phyloP scores from a whole-genome alignment of 164 flowering plant species.

The Vitis rotundifolia region DNA sequence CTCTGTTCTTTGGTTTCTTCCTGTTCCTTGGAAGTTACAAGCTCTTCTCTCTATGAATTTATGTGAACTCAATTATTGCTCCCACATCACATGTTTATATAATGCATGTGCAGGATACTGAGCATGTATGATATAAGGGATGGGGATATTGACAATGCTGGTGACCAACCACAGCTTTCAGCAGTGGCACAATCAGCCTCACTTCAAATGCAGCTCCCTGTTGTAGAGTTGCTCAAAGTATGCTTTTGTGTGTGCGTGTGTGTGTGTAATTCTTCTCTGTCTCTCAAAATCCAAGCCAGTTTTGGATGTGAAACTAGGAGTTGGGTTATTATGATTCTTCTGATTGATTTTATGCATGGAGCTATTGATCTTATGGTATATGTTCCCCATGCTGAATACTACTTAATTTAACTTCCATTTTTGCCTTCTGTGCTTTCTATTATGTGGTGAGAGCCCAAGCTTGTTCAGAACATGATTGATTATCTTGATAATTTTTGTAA shows the following conservation, averaged over 20 bases:
- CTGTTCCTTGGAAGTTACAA: not conserved
- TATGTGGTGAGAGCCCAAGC: not conserved
- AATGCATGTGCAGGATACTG: constrained; percentile 62
- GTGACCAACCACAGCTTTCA: constrained; percentile 50
- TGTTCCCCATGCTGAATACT: not conserved
- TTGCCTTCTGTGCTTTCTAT: not conserved
- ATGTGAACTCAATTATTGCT: not conserved
- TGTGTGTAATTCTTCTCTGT: not conserved
- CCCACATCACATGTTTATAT: not conserved
- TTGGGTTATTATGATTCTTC: not conserved
- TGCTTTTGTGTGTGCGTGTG: constrained; percentile 10
- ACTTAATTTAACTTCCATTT: not conserved
- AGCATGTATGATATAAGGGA: constrained; percentile 78
- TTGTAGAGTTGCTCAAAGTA: constrained; percentile 86
- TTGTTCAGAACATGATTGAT: not conserved
- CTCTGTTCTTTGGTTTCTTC: not conserved
- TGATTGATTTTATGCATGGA: not conserved
- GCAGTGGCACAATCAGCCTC: constrained; percentile 43
- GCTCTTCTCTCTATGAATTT: not conserved
- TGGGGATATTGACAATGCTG: constrained; percentile 68
- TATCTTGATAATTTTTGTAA: not conserved
- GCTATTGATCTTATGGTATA: not conserved
- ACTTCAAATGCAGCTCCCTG: constrained; percentile 79
- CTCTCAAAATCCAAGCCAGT: not conserved
- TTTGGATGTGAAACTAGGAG: not conserved